Percentiles rank a stretch among this genome's conserved stretches.
Conservation (phyloP, 148 eudicot species). For the Beta vulgaris region DNA sequence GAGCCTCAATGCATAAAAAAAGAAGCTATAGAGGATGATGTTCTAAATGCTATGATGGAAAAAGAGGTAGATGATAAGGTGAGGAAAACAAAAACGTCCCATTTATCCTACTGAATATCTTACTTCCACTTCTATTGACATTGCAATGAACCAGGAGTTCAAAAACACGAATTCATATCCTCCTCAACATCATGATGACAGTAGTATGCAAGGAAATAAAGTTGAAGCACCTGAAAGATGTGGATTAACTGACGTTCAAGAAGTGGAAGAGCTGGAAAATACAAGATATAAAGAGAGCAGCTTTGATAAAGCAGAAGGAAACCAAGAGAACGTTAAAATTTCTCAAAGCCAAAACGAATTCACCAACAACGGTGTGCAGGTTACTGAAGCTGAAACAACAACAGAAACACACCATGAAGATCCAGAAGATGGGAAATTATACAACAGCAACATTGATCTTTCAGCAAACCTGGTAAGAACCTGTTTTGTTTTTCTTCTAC, state of each 20-base stretch:
- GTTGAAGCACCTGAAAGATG: not conserved
- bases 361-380: not conserved
- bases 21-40: not conserved
- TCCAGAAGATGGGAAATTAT: not conserved
- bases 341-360: not conserved
- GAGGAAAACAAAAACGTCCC: not conserved
- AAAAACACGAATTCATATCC: not conserved
- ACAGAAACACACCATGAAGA: conserved; percentile 2
- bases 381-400: not conserved
- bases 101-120: not conserved
- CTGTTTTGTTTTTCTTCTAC: not conserved
- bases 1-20: not conserved
- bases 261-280: not conserved
- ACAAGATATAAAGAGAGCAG: not conserved
- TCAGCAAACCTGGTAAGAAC: not conserved
- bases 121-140: not conserved
- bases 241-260: not conserved
- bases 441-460: not conserved
- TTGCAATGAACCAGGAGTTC: not conserved
- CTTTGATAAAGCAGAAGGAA: not conserved
- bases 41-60: not conserved
- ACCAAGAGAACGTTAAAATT: not conserved
- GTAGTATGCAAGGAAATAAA: not conserved
- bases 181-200: conserved; percentile 4
- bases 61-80: conserved; percentile 4